phyloP scores from a whole-genome alignment of 345 rosid genomes.

The Clausena lansium region DNA sequence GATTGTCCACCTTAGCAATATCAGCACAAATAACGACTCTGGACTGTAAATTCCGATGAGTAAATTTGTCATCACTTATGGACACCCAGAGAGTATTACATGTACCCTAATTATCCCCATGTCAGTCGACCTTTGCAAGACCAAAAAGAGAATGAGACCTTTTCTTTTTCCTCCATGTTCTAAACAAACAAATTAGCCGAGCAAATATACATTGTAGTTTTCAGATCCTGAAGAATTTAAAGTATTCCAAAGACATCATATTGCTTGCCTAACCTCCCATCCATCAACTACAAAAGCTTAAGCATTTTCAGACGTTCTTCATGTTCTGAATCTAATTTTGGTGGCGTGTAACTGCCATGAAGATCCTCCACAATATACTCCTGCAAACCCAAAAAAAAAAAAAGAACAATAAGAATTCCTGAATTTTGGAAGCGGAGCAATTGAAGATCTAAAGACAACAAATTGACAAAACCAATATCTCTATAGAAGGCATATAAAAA shows the following conservation, averaged over 20 bases:
- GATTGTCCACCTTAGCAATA: no score
- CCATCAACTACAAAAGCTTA: constrained; percentile 59
- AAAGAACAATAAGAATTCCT: neutral
- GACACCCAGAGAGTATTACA: no score
- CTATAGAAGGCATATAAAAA: neutral
- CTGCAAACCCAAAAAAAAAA: constrained; percentile 23
- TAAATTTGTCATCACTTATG: no score
- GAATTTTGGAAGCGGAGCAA: neutral
- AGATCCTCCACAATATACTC: constrained; percentile 94
- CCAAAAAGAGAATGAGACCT: neutral
- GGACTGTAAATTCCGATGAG: no score
- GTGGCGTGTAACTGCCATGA: constrained; percentile 73
- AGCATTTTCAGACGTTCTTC: constrained; percentile 71
- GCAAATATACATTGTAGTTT: constrained; percentile 8
- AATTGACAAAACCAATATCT: neutral
- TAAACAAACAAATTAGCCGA: neutral
- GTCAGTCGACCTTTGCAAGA: neutral
- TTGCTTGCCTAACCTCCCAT: neutral
- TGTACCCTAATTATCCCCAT: neutral
- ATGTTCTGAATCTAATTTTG: constrained; percentile 78
- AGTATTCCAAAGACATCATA: neutral
- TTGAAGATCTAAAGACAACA: neutral
- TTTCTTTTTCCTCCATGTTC: neutral
- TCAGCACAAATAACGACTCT: no score
- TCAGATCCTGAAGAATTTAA: constrained; percentile 9